Evolutionary conservation across 2,329 filamentous ascomycete species (phyloP).

Genomic region (Pestalotiopsis sp.): DNA sequence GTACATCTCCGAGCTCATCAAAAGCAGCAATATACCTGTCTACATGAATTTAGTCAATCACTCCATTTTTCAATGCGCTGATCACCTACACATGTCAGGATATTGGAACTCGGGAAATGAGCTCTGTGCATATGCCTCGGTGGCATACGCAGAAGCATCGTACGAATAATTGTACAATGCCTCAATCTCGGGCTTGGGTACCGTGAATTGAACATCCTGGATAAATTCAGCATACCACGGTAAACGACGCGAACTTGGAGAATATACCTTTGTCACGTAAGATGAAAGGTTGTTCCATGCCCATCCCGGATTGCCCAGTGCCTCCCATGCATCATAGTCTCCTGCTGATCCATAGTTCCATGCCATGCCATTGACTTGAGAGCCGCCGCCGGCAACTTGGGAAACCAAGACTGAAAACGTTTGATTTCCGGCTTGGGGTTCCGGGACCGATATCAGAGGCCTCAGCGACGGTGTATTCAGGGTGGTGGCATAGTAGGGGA

Average conservation of each 20-base stretch:
- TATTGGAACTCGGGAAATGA: slow-evolving; percentile 9
- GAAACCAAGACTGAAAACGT: slow-evolving; percentile 4
- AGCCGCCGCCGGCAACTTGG: slow-evolving; percentile 12
- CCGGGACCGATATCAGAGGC: slow-evolving; percentile 6
- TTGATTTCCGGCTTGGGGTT: neutral
- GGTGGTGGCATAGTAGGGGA: slow-evolving; percentile 11
- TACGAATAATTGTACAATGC: slow-evolving; percentile 7
- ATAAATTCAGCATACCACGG: neutral
- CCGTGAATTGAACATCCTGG: slow-evolving; percentile 1
- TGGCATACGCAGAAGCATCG: slow-evolving; percentile 2
- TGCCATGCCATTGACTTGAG: slow-evolving; percentile 28
- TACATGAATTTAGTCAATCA: neutral
- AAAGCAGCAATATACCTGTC: slow-evolving; percentile 6
- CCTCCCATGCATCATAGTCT: slow-evolving; percentile 37
- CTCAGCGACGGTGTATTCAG: slow-evolving; percentile 3
- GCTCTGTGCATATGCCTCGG: slow-evolving; percentile 1
- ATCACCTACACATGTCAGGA: slow-evolving; percentile 6
- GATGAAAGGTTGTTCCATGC: slow-evolving; percentile 34
- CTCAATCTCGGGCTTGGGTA: neutral
- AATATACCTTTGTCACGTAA: slow-evolving; percentile 29
- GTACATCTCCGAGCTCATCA: neutral
- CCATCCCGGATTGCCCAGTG: slow-evolving; percentile 38
- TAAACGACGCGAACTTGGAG: neutral
- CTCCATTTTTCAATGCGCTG: neutral
- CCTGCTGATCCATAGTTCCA: slow-evolving; percentile 27